These are phyloP conservation scores for Apocynum venetum DNA, from an alignment of 257 asterid species.

Conservation along the genomic window DNA sequence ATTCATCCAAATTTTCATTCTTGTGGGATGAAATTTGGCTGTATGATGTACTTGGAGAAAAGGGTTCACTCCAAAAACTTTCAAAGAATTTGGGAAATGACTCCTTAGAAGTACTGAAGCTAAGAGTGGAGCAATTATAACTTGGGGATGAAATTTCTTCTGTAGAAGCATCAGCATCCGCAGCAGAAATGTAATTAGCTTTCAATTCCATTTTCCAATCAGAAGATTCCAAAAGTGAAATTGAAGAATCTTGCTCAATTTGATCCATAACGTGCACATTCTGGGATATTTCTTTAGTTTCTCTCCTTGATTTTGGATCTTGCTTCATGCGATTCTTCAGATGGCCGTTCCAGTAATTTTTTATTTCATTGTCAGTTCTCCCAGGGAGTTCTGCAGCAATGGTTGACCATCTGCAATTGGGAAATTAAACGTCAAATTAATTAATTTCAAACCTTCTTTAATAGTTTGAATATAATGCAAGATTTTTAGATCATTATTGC, in stretches of 20 bases:
- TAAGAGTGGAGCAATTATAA: background rate
- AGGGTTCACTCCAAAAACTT: conserved; percentile 22
- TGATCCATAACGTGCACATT: background rate
- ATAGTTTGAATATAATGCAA: background rate
- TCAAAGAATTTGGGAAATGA: conserved; percentile 11
- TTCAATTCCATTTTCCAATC: background rate
- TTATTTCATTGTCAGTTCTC: conserved; percentile 46
- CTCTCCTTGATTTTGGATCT: background rate
- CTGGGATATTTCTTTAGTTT: background rate
- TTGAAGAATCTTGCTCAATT: conserved; percentile 3
- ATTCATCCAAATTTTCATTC: background rate
- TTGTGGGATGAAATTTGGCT: background rate
- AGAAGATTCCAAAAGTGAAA: background rate
- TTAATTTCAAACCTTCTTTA: background rate
- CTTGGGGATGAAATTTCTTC: background rate
- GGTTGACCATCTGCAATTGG: conserved; percentile 38
- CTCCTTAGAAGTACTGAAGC: background rate
- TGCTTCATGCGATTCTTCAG: conserved; percentile 23
- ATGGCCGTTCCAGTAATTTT: conserved; percentile 46
- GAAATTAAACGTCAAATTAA: background rate
- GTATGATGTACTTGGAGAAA: background rate
- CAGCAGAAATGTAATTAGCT: background rate
- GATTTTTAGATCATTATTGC: background rate
- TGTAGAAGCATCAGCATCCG: background rate
- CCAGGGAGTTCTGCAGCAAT: conserved; percentile 38